phyloP scores from a whole-genome alignment of 306 rosid species.

The Arachis stenosperma region DNA sequence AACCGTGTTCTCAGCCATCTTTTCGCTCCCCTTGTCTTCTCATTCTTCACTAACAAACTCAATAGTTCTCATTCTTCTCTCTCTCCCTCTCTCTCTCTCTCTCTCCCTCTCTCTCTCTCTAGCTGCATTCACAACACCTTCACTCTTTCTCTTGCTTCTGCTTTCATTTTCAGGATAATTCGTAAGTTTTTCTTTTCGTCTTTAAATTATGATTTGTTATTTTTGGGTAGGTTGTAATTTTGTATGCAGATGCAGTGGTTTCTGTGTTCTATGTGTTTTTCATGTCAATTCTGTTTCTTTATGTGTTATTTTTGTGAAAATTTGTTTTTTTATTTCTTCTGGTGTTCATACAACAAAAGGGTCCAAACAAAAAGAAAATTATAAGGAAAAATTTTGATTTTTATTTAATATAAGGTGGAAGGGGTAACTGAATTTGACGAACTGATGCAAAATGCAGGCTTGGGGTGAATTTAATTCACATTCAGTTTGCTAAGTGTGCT shows the following conservation, averaged over 20 bases:
- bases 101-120: not conserved
- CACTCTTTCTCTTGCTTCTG: slow-evolving; percentile 15
- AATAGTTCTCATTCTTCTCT: slow-evolving; percentile 12
- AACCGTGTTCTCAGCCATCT: slow-evolving; percentile 49
- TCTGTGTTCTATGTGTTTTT: slow-evolving; percentile 1
- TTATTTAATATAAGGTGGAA: not conserved
- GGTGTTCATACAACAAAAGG: not conserved
- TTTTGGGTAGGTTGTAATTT: not conserved
- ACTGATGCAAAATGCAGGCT: not conserved
- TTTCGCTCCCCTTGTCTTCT: slow-evolving; percentile 53
- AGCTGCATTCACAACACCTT: slow-evolving; percentile 45
- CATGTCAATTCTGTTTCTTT: not conserved
- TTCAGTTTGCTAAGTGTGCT: not conserved
- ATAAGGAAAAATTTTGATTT: not conserved
- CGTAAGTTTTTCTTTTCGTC: slow-evolving; percentile 43
- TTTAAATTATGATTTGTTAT: not conserved
- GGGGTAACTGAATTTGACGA: slow-evolving; percentile 11
- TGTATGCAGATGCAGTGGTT: not conserved
- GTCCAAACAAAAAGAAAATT: not conserved
- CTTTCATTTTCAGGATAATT: slow-evolving; percentile 33
- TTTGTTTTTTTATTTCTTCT: slow-evolving; percentile 2
- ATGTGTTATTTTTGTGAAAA: slow-evolving; percentile 22
- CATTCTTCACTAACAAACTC: slow-evolving; percentile 53
- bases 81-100: slow-evolving; percentile 22
- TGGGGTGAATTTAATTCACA: not conserved